These are phyloP conservation scores for Fraxinus pennsylvanica DNA, from an alignment of 257 asterid species.

Conservation along the genomic window DNA sequence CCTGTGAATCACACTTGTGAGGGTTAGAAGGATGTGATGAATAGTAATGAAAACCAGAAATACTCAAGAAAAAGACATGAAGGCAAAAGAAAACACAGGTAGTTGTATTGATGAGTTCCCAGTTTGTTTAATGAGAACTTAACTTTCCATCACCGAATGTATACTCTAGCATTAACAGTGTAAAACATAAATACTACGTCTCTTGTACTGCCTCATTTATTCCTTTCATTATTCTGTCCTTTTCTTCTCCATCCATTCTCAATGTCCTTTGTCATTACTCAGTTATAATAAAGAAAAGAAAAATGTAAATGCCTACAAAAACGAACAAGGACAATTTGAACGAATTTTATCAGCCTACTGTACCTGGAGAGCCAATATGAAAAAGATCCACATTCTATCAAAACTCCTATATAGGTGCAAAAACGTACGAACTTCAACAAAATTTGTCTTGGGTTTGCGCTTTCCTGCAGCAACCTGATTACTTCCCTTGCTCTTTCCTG, in stretches of 20 bases:
- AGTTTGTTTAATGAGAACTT: neutral
- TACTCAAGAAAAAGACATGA: neutral
- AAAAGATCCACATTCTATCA: conserved; percentile 95
- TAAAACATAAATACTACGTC: neutral
- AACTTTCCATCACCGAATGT: neutral
- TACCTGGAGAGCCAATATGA: conserved; percentile 92
- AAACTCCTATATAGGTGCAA: conserved; percentile 95
- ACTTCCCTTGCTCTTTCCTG: conserved; percentile 69
- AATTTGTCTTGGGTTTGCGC: conserved; percentile 89
- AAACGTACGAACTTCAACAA: conserved; percentile 95
- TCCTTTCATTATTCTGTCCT: conserved; percentile 2
- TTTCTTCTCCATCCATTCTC: neutral
- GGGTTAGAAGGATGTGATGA: neutral
- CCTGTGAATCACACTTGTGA: neutral
- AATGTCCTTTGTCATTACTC: conserved; percentile 13
- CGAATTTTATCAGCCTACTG: conserved; percentile 6
- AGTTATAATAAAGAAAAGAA: conserved; percentile 12
- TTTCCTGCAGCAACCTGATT: conserved; percentile 54
- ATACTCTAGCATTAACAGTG: neutral
- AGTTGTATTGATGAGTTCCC: neutral
- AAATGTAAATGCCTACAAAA: neutral
- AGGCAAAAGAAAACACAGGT: neutral
- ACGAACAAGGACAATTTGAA: conserved; percentile 1
- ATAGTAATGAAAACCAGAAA: neutral
- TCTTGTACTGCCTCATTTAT: conserved; percentile 14